Percentiles rank a stretch among this genome's conserved stretches.
These are phyloP conservation scores for Populus hybrid DNA, from an alignment of 441 rosid species.

Conservation along the genomic window DNA sequence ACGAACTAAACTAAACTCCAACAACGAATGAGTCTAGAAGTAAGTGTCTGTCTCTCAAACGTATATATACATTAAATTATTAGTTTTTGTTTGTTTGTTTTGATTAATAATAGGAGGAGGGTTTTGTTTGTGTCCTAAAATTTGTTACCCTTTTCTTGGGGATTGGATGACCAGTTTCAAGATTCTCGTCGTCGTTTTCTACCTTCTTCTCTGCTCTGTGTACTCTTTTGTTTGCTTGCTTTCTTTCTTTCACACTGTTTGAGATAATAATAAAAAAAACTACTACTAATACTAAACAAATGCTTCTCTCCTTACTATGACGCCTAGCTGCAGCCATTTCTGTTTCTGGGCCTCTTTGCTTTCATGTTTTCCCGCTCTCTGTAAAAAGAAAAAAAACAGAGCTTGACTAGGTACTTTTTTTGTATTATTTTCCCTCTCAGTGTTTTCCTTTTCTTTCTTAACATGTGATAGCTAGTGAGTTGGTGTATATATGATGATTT, in stretches of 20 bases:
- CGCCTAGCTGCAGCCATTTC: conserved; percentile 18
- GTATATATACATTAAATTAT: background rate
- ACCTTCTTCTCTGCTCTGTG: conserved; percentile 27
- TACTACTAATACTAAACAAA: background rate
- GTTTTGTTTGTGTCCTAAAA: conserved; percentile 6
- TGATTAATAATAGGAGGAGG: background rate
- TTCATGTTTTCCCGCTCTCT: conserved; percentile 75
- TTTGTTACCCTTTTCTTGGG: conserved; percentile 28
- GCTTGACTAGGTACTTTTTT: background rate
- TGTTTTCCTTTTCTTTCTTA: background rate
- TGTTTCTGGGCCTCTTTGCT: conserved; percentile 44
- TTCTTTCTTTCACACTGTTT: conserved; percentile 36
- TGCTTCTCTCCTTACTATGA: background rate
- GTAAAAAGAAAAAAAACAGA: background rate
- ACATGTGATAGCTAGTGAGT: background rate
- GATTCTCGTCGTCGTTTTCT: conserved; percentile 42
- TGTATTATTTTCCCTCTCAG: background rate
- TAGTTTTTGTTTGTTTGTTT: background rate
- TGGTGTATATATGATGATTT: background rate
- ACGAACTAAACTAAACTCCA: background rate
- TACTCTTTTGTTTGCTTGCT: conserved; percentile 31
- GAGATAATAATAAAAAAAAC: conserved; percentile 13
- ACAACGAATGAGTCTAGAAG: background rate
- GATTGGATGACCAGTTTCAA: conserved; percentile 22
- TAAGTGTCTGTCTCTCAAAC: background rate